Percentiles rank a stretch among this genome's conserved stretches.
Conservation (phyloP, 2,329 filamentous ascomycete genomes). For the Cladorrhinum sp. region DNA sequence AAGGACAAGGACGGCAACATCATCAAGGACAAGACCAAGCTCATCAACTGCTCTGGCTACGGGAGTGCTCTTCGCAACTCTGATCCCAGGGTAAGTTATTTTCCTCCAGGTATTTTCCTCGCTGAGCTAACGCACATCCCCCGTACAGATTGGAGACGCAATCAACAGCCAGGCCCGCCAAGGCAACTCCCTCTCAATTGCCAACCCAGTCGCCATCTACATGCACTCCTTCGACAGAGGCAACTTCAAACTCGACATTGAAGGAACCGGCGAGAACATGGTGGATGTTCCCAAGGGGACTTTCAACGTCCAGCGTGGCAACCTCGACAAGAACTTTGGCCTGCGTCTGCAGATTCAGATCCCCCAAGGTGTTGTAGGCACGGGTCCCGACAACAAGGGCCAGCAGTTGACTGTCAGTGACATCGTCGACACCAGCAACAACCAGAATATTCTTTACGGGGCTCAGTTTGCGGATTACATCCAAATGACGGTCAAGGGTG, state of each 20-base stretch:
- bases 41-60: conserved; percentile 3
- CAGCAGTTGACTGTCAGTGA: conserved; percentile 7
- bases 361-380: background rate
- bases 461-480: conserved; percentile 11
- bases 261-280: conserved; percentile 6
- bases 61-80: background rate
- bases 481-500: conserved; percentile 1
- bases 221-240: background rate
- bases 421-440: conserved; percentile 7
- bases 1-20: background rate
- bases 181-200: background rate
- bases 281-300: background rate
- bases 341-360: conserved; percentile 4
- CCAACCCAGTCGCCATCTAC: conserved; percentile 7
- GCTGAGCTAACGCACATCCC: background rate
- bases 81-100: conserved; percentile 1
- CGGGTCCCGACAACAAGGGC: conserved; percentile 1
- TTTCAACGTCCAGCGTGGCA: background rate
- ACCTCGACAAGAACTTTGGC: conserved; percentile 3
- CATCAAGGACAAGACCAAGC: conserved; percentile 6
- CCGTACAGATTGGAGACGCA: conserved; percentile 1
- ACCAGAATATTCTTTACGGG: background rate
- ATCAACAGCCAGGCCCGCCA: conserved; percentile 4
- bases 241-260: conserved; percentile 8
- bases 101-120: background rate